Evolutionary conservation across 2,329 filamentous ascomycete genomes (phyloP), one percentile per base, ranked within the genome.

Genomic region (Curvularia eragrostidis): DNA sequence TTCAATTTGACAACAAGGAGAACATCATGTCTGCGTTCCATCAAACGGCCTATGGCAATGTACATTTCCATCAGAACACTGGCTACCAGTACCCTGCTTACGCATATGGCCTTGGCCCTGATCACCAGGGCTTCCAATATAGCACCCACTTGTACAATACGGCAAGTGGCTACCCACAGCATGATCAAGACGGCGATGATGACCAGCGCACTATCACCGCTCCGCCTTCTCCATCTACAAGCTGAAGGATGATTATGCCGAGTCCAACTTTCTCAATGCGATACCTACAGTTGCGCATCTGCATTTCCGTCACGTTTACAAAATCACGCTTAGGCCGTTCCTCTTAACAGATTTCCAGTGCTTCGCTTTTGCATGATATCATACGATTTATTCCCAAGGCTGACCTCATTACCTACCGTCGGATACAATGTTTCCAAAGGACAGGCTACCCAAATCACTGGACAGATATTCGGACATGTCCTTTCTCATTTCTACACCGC

Each of bases 191-290:
- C 26, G 68, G 67, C 32, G 73, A 76, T 58, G 74, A 76, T 54
- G 74, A 76, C 52, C 65, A 73, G 42, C 72, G 74, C 36, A 76
- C 74, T 5, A 63, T 76, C 52, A 75, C 74, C 15, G 74, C 73
- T 54, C 72, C 74, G 9, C 74, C 74, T 38, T 76, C 74, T 9
- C 74, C 74, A 54, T 68, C 70, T 54, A 69, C 68, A 5, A 64
- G 62, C 54, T 76, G 62, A 64, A 43, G 36, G 54, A 47, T 30
- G 23, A 32, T 41, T 21, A 28, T 13, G 34, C 24, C 10, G 34
- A 39, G 32, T n/a, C 39, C 19, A 52, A n/a, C n/a, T 54, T 15
- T 23, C 34, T 18, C 26, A 24, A 48, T 21, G 49, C 52, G 36
- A 50, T 26, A n/a, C 48, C 36, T 34, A 34, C 52, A 19, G 47